Percentiles rank a stretch among this genome's conserved stretches.
Conservation (phyloP, 2,329 filamentous ascomycete species). For the Scortechinia acanthostroma region DNA sequence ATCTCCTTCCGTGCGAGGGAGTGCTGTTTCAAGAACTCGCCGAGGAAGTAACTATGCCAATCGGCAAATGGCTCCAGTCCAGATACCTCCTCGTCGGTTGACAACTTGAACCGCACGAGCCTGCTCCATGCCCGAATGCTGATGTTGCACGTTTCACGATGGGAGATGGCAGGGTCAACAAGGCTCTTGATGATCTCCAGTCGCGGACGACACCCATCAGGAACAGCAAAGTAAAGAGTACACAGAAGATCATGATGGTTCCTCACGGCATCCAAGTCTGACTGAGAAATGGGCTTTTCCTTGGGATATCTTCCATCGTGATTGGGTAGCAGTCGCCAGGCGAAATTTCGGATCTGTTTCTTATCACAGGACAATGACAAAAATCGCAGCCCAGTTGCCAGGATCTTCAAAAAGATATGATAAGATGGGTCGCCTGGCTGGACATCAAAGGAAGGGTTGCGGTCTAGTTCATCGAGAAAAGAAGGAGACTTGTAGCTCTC, state of each 20-base stretch:
- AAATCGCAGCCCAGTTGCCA: constrained; percentile 36
- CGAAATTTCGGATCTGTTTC: constrained; percentile 45
- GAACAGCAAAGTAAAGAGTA: constrained; percentile 48
- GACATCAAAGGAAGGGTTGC: constrained; percentile 29
- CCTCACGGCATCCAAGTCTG: constrained; percentile 45
- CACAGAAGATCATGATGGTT: constrained; percentile 57
- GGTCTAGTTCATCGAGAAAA: constrained; percentile 41
- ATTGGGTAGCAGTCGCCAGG: constrained; percentile 50
- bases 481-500: constrained; percentile 37
- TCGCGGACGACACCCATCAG: constrained; percentile 39
- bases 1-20: constrained; percentile 44
- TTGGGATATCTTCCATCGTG: constrained; percentile 53
- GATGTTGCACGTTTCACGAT: constrained; percentile 49
- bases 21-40: constrained; percentile 43
- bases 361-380: constrained; percentile 35
- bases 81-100: constrained; percentile 34
- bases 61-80: constrained; percentile 36
- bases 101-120: constrained; percentile 46
- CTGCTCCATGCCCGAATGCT: constrained; percentile 50
- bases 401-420: constrained; percentile 48
- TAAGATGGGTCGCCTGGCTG: constrained; percentile 42
- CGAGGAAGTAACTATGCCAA: constrained; percentile 45
- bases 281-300: constrained; percentile 39
- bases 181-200: constrained; percentile 40
- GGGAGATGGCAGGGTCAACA: constrained; percentile 46